Base-by-base conservation (phyloP, 257 asterid genomes). In the Scutellaria minor region DNA sequence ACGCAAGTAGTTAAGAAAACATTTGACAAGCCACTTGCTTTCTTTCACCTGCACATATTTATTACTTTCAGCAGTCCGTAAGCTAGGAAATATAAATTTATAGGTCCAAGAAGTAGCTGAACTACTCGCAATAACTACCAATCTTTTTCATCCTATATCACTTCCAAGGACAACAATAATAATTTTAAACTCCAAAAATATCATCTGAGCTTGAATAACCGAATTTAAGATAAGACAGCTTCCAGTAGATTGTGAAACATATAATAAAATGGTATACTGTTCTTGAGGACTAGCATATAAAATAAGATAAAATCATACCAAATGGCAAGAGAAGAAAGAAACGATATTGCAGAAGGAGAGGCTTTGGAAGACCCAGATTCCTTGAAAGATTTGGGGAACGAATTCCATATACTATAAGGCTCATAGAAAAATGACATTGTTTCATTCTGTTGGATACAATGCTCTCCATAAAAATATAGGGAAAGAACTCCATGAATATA, bases 11-110 rank as follows among this genome's bases (percentile, higher is more conserved):
- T 95, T 95, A 86, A 95, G 75, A 60, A 95, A 95, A 85, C 98
- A 95, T 82, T 95, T 95, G 80, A 92, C 98, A 72, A 95, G 96
- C 99, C 99, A 95, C 83, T 95, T 95, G 98, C 98, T 95, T 87
- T 95, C 99, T 82, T 90, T 95, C 67, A 95, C 96, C 99, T 95
- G 93, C 90, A 81, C 45, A 51, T 73, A 40, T 62, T 59, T 47
- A 74, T 66, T 31, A 72, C 58, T 68, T 69, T 40, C 47, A 71
- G 71, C 50, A 50, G 54, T 64, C 18, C 61, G 74, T 14, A 27
- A 70, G 68, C 82, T 53, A 40, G 59, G 24, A 62, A 27, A 68
- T 13, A 40, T 48, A 55, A 54, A 59, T 53, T 27, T 14, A 68
- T 5, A 70, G 52, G 66, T 42, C 65, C 48, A 69, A 59, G 9